phyloP scores from a whole-genome alignment of 169 alveolate genomes.

The Babesia ovata region DNA sequence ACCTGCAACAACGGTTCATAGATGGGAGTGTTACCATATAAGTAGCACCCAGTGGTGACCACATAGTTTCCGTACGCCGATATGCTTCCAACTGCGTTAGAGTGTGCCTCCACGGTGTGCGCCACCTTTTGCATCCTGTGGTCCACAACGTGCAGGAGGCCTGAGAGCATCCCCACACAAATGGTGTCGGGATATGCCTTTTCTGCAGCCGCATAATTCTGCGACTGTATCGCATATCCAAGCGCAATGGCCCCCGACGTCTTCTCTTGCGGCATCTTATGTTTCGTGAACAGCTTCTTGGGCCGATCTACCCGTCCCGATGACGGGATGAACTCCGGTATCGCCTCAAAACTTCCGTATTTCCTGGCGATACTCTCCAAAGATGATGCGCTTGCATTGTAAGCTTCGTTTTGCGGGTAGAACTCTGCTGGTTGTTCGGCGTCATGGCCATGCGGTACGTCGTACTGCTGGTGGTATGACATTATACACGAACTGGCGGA shows the following conservation, averaged over 20 bases:
- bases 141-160: slow-evolving; percentile 59
- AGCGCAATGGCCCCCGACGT: slow-evolving; percentile 52
- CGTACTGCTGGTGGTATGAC: slow-evolving; percentile 32
- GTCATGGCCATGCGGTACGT: background rate
- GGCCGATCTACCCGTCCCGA: background rate
- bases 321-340: slow-evolving; percentile 61
- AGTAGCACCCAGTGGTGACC: slow-evolving; percentile 58
- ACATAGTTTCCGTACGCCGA: slow-evolving; percentile 51
- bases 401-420: background rate
- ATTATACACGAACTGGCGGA: slow-evolving; percentile 48
- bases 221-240: slow-evolving; percentile 25
- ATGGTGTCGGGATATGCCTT: slow-evolving; percentile 32
- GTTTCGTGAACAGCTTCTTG: background rate
- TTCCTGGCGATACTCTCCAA: slow-evolving; percentile 55
- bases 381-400: background rate
- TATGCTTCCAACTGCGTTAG: slow-evolving; percentile 32
- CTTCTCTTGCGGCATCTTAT: slow-evolving; percentile 9
- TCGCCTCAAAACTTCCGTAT: slow-evolving; percentile 52
- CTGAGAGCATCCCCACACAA: slow-evolving; percentile 66
- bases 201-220: background rate
- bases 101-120: slow-evolving; percentile 37
- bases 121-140: slow-evolving; percentile 53
- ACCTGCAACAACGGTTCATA: slow-evolving; percentile 60
- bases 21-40: slow-evolving; percentile 31
- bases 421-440: background rate